Conservation (phyloP, 257 asterid genomes). For the Solanum gracilifrons region DNA sequence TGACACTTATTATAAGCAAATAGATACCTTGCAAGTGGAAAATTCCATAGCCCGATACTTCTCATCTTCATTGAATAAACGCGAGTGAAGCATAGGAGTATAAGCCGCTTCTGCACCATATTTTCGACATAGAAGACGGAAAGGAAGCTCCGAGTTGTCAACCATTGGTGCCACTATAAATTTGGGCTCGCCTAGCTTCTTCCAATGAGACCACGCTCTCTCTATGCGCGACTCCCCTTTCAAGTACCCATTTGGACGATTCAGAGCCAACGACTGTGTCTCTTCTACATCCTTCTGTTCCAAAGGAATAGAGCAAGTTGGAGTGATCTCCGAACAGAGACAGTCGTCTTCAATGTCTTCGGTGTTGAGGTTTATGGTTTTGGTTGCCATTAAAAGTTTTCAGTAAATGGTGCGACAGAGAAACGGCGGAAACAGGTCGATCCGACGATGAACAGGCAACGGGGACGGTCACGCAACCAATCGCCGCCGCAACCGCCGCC, state of each 20-base stretch:
- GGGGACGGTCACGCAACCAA: slow-evolving; percentile 18
- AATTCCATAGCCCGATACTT: slow-evolving; percentile 76
- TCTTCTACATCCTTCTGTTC: slow-evolving; percentile 7
- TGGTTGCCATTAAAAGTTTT: slow-evolving; percentile 43
- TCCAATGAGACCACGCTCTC: slow-evolving; percentile 95
- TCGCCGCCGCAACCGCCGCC: slow-evolving; percentile 5
- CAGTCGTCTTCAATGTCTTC: slow-evolving; percentile 19
- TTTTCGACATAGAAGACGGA: slow-evolving; percentile 86
- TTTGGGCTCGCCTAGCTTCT: slow-evolving; percentile 62
- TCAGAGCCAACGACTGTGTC: slow-evolving; percentile 6
- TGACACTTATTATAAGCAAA: not conserved
- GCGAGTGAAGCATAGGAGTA: slow-evolving; percentile 94
- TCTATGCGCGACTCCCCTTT: slow-evolving; percentile 59
- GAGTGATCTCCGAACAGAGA: slow-evolving; percentile 29
- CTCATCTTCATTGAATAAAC: slow-evolving; percentile 66
- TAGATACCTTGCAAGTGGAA: slow-evolving; percentile 69
- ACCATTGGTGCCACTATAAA: slow-evolving; percentile 89
- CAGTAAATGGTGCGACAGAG: not conserved
- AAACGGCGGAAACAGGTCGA: slow-evolving; percentile 6
- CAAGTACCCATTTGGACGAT: slow-evolving; percentile 52
- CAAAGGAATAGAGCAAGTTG: not conserved
- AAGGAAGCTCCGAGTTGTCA: slow-evolving; percentile 95
- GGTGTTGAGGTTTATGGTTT: slow-evolving; percentile 17
- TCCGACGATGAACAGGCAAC: slow-evolving; percentile 38
- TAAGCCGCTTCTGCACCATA: slow-evolving; percentile 96